Base-by-base conservation (phyloP, 768 basidiomycete genomes). In the Boletus speciosus region DNA sequence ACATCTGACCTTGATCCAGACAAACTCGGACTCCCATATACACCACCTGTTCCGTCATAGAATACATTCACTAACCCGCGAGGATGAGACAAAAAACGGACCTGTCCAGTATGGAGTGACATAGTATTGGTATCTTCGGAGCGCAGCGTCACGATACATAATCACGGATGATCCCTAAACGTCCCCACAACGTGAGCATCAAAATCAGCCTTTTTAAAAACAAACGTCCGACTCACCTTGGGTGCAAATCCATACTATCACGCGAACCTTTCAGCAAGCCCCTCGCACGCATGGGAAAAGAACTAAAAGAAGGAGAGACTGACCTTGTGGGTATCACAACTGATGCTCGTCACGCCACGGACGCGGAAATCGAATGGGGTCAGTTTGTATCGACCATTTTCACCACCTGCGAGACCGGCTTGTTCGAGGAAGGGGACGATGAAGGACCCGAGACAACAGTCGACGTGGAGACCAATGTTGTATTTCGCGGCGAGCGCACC, bases 291-390 rank as follows among this genome's bases (percentile, higher is more conserved):
- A 47, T 19, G 19, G 14, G 3, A 37, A 25, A 12, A 9, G 34
- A 35, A 47, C 21, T 21, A n/a, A 41, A 51, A 25, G 31, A 49
- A 25, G 31, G n/a, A 4, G 11, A 35, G 23, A 16, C 54, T 14
- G 40, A 88, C 90, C 76, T 96, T 96, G 75, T 97, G 94, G 7
- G 92, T 93, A 75, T 99, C 96, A 69, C 95, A 97, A 56, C 92
- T 94, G 51, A 98, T 91, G 62, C 86, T 87, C 3, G 95, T 98
- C 23, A 99, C 96, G 4, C 96, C 96, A 3, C 81, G 78, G 2
- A 98, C 86, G 21, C 85, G 75, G 71, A 99, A 99, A 71, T 98
- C 96, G 66, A 98, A 98, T 0, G 83, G 86, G 36, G 77, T 70
- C 23, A 88, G 66, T 54, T 79, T 80, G 61, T 78, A 86, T 39